Conservation (phyloP, 768 basidiomycete species). For the Arthromyces matolae region DNA sequence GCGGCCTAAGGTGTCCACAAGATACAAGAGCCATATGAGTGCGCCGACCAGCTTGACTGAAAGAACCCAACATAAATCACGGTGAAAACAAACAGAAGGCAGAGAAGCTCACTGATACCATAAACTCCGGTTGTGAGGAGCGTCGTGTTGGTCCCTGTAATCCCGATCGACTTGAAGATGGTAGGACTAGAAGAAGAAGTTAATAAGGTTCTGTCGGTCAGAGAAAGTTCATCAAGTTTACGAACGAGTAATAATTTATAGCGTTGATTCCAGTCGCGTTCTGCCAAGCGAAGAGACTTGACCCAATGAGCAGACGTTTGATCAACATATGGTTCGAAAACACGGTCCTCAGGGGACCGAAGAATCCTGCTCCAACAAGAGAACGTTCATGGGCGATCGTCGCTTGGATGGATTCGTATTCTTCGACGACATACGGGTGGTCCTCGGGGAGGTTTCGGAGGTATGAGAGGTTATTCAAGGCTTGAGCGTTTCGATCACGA, state of each 20-base stretch:
- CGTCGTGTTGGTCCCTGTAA: conserved; percentile 32
- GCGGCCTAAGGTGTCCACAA: conserved; percentile 42
- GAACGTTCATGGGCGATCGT: conserved; percentile 30
- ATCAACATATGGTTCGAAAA: conserved; percentile 24
- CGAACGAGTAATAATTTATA: conserved; percentile 42
- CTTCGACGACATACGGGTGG: conserved; percentile 28
- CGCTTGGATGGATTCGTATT: conserved; percentile 28
- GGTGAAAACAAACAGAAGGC: neutral
- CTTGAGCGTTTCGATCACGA: conserved; percentile 28
- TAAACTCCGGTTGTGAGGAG: conserved; percentile 48
- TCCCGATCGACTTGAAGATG: conserved; percentile 44
- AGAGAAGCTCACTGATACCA: conserved; percentile 37
- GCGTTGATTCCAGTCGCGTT: conserved; percentile 45
- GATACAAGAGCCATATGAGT: conserved; percentile 38
- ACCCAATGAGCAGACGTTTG: conserved; percentile 34
- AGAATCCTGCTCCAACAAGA: conserved; percentile 32
- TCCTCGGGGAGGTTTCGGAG: conserved; percentile 29
- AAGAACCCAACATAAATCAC: neutral
- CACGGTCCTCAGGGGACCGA: conserved; percentile 29
- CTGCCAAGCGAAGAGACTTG: conserved; percentile 40
- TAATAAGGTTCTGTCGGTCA: neutral
- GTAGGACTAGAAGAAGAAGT: conserved; percentile 29
- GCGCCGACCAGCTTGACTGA: conserved; percentile 32
- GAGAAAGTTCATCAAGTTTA: neutral
- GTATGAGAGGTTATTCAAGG: conserved; percentile 29